Evolutionary conservation across 2,329 filamentous ascomycete species (phyloP).

Genomic region (Chaetomium sp.): DNA sequence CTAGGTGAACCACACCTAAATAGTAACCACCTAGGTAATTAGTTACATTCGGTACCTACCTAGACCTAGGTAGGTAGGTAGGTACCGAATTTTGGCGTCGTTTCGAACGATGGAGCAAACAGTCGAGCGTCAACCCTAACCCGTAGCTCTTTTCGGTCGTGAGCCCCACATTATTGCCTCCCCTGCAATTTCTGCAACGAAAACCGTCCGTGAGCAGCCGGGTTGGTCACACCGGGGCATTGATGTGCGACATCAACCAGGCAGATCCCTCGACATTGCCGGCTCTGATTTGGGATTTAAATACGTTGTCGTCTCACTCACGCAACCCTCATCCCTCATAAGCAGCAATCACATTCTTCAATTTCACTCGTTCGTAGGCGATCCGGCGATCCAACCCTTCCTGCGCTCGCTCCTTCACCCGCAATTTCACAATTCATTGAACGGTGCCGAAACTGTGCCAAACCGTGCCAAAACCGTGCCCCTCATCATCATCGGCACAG

Average conservation of each 20-base stretch:
- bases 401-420: neutral
- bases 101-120: neutral
- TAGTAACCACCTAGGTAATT: no score
- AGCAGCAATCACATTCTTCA: neutral
- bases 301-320: neutral
- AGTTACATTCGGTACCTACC: no score
- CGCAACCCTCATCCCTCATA: neutral
- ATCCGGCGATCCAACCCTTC: neutral
- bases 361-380: neutral
- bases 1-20: no score
- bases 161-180: neutral
- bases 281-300: neutral
- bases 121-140: neutral
- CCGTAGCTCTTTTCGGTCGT: neutral
- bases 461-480: conserved; percentile 1
- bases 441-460: neutral
- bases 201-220: neutral
- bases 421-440: neutral
- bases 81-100: neutral
- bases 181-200: conserved; percentile 3
- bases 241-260: neutral
- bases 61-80: no score
- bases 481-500: conserved; percentile 21
- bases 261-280: neutral
- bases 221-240: neutral